phyloP scores from a whole-genome alignment of 257 asterid genomes.

The Primulina eburnea region DNA sequence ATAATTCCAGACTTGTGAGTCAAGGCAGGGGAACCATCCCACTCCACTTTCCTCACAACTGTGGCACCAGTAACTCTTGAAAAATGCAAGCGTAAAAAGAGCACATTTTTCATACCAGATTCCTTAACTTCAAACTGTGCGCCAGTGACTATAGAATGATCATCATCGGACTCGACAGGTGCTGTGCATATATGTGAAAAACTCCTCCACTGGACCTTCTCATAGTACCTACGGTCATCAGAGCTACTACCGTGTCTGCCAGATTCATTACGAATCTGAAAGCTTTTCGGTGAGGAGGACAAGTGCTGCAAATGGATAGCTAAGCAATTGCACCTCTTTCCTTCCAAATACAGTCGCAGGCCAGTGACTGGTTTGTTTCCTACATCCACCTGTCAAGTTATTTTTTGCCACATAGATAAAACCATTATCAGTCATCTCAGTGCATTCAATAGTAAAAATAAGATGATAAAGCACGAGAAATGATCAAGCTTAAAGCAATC shows the following conservation, averaged over 20 bases:
- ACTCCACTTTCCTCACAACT: slow-evolving; percentile 54
- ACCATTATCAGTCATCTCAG: neutral
- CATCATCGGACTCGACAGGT: slow-evolving; percentile 69
- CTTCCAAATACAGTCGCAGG: slow-evolving; percentile 69
- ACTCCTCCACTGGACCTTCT: slow-evolving; percentile 75
- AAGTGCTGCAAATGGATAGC: slow-evolving; percentile 84
- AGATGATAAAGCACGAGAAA: neutral
- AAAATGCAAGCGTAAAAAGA: slow-evolving; percentile 54
- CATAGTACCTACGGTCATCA: slow-evolving; percentile 55
- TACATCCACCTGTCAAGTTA: slow-evolving; percentile 51
- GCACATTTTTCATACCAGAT: slow-evolving; percentile 62
- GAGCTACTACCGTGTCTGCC: slow-evolving; percentile 30
- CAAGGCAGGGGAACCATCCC: slow-evolving; percentile 73
- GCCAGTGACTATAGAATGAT: slow-evolving; percentile 60
- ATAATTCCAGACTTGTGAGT: slow-evolving; percentile 69
- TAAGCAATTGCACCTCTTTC: slow-evolving; percentile 62
- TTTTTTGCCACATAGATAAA: slow-evolving; percentile 13
- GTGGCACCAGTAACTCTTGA: slow-evolving; percentile 56
- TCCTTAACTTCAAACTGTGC: slow-evolving; percentile 62
- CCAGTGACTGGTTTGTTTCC: slow-evolving; percentile 69
- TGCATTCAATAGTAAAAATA: neutral
- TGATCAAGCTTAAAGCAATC: neutral
- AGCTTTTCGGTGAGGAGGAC: slow-evolving; percentile 65
- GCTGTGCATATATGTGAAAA: slow-evolving; percentile 70
- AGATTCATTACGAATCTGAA: slow-evolving; percentile 44